These are phyloP conservation scores for Aegilops speltoides DNA, from an alignment of 176 grass and related monocot genomes.

Conservation along the genomic window DNA sequence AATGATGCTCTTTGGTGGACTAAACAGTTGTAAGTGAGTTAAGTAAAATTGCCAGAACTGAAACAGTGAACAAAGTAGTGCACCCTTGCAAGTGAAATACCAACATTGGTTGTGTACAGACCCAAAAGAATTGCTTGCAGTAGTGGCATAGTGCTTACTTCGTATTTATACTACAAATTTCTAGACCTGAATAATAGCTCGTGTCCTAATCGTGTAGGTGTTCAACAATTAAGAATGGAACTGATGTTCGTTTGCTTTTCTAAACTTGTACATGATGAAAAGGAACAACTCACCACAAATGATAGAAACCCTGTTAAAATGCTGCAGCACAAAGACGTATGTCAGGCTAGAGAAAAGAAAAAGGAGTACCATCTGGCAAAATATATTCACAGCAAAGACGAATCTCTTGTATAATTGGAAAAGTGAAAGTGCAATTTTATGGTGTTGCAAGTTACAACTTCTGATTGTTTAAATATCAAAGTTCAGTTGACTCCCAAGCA, in stretches of 20 bases:
- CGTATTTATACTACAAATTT: not conserved
- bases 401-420: not conserved
- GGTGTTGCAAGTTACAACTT: not conserved
- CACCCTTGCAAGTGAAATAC: not conserved
- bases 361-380: not conserved
- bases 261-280: not conserved
- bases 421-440: not conserved
- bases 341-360: slow-evolving; percentile 26
- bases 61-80: not conserved
- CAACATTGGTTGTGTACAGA: not conserved
- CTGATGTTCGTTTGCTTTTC: not conserved
- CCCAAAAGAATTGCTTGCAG: not conserved
- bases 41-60: not conserved
- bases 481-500: not conserved
- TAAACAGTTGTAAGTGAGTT: not conserved
- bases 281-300: slow-evolving; percentile 82
- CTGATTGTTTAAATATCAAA: not conserved
- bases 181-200: not conserved
- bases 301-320: slow-evolving; percentile 92
- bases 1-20: not conserved
- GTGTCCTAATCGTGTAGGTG: not conserved
- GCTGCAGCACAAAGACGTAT: slow-evolving; percentile 55
- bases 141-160: not conserved
- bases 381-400: not conserved
- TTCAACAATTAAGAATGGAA: not conserved